Evolutionary conservation across 2,329 filamentous ascomycete genomes (phyloP).

Genomic region (Aspergillus vadensis): DNA sequence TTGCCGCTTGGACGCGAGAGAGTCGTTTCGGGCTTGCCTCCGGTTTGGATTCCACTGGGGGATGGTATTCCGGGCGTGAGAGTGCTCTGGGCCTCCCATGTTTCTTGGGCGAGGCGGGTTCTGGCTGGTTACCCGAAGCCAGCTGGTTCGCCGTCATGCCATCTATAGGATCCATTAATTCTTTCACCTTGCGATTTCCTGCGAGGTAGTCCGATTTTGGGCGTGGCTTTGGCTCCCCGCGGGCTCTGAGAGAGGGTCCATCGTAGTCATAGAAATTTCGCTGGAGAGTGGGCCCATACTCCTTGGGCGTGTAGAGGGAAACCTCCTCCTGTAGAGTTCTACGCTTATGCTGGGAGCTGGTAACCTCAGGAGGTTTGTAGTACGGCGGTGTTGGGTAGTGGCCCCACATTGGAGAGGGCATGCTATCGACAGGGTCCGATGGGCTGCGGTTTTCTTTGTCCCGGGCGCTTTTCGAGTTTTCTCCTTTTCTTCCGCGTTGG

Average conservation of each 20-base stretch:
- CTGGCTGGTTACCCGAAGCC: slow-evolving; percentile 14
- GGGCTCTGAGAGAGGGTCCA: slow-evolving; percentile 48
- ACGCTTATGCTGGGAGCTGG: slow-evolving; percentile 49
- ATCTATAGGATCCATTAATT: slow-evolving; percentile 33
- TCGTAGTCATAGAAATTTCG: slow-evolving; percentile 60
- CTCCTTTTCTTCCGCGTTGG: slow-evolving; percentile 65
- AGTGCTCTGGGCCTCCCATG: slow-evolving; percentile 28
- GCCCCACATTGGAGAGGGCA: slow-evolving; percentile 74
- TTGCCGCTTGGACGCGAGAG: slow-evolving; percentile 63
- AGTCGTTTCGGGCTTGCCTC: slow-evolving; percentile 49
- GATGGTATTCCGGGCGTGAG: slow-evolving; percentile 39
- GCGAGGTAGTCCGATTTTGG: slow-evolving; percentile 55
- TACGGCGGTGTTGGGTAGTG: slow-evolving; percentile 63
- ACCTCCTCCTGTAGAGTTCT: slow-evolving; percentile 57
- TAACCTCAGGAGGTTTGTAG: slow-evolving; percentile 37
- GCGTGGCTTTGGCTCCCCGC: slow-evolving; percentile 46
- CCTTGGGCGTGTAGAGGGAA: slow-evolving; percentile 59
- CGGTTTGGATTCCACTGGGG: slow-evolving; percentile 29
- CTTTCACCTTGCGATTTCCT: slow-evolving; percentile 44
- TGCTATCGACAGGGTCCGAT: slow-evolving; percentile 46
- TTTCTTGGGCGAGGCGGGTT: slow-evolving; percentile 23
- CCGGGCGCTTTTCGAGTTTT: slow-evolving; percentile 55
- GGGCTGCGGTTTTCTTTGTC: slow-evolving; percentile 85
- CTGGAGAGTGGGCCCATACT: slow-evolving; percentile 64
- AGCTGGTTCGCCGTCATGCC: slow-evolving; percentile 30